phyloP scores from a whole-genome alignment of 257 asterid genomes.

The Rehmannia glutinosa region DNA sequence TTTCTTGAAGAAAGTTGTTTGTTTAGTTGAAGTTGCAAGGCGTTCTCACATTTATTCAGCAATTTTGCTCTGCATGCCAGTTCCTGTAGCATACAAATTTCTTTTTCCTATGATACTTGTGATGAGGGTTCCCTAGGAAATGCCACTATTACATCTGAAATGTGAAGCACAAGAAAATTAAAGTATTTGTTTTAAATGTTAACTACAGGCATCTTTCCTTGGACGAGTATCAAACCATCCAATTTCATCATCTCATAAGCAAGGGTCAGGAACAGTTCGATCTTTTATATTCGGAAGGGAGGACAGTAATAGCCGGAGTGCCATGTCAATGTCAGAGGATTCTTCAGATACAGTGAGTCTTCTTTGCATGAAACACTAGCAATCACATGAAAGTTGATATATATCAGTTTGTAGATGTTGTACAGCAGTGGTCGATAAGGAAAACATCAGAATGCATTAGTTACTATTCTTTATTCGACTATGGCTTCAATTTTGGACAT shows the following conservation, averaged over 20 bases:
- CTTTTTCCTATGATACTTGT: background rate
- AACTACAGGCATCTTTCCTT: constrained; percentile 79
- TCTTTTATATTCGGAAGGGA: constrained; percentile 89
- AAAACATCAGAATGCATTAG: background rate
- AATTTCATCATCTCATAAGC: constrained; percentile 58
- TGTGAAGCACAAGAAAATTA: background rate
- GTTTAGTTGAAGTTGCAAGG: background rate
- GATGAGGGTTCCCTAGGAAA: background rate
- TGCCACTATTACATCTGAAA: background rate
- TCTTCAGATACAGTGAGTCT: constrained; percentile 57
- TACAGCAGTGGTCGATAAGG: background rate
- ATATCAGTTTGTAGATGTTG: background rate
- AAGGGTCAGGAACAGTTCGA: constrained; percentile 57
- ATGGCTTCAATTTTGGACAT: background rate
- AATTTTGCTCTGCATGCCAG: background rate
- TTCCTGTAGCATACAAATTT: background rate
- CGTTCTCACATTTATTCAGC: background rate
- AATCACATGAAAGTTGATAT: background rate
- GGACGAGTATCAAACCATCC: constrained; percentile 61
- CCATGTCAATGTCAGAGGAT: constrained; percentile 61
- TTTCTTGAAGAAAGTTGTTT: background rate
- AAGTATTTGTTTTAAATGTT: background rate
- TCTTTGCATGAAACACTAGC: background rate
- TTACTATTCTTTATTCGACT: background rate
- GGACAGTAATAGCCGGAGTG: constrained; percentile 81